Conservation (phyloP, 768 basidiomycete species). For the Tephrocybe sp. region DNA sequence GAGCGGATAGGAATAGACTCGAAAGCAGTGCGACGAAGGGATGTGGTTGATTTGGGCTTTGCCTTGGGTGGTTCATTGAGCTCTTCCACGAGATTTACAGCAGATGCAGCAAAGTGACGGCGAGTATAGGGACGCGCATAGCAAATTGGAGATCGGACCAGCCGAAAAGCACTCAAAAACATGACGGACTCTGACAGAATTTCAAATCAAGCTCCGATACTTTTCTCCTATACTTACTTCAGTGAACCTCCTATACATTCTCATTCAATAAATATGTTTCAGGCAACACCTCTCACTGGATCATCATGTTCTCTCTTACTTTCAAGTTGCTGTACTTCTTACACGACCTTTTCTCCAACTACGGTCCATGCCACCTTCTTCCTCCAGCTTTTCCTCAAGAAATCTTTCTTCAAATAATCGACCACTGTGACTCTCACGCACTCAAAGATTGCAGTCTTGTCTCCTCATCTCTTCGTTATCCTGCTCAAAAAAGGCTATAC, state of each 20-base stretch:
- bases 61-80: constrained; percentile 38
- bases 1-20: constrained; percentile 84
- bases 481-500: neutral
- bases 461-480: neutral
- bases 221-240: too few relatives aligned
- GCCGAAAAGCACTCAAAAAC: neutral
- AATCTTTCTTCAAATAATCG: neutral
- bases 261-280: too few relatives aligned
- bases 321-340: too few relatives aligned
- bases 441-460: neutral
- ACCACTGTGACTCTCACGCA: neutral
- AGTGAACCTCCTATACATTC: too few relatives aligned
- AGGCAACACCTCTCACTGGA: too few relatives aligned
- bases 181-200: too few relatives aligned
- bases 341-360: neutral
- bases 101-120: constrained; percentile 1
- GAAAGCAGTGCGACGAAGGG: constrained; percentile 78
- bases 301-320: too few relatives aligned
- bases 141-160: neutral
- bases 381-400: neutral
- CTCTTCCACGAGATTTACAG: neutral
- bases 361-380: neutral
- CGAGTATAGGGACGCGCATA: neutral
- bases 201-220: too few relatives aligned
- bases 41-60: constrained; percentile 81